Conservation (phyloP, 176 grass and related monocot species). For the Tillandsia leiboldiana region DNA sequence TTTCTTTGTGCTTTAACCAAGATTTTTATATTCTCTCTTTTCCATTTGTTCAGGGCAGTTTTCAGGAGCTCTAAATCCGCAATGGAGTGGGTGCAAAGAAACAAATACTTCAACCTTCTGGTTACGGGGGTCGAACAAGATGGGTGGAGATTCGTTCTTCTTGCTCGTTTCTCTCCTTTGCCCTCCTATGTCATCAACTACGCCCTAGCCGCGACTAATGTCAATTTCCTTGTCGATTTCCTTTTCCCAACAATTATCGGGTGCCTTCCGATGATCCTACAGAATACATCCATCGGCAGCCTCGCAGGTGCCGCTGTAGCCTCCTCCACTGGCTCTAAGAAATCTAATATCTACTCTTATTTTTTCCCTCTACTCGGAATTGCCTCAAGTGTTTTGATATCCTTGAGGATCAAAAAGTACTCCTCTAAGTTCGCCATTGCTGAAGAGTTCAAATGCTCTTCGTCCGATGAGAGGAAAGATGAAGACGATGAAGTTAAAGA, state of each 20-base stretch:
- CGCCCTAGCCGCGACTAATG: conserved; percentile 69
- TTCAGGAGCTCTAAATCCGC: conserved; percentile 79
- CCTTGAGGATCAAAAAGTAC: conserved; percentile 85
- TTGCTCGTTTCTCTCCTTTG: conserved; percentile 87
- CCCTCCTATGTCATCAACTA: conserved; percentile 96
- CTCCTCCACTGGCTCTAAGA: conserved; percentile 54
- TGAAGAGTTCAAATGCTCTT: conserved; percentile 27
- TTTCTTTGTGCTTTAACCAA: conserved; percentile 3
- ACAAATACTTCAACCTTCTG: conserved; percentile 75
- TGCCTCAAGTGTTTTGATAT: conserved; percentile 73
- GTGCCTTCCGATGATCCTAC: conserved; percentile 95
- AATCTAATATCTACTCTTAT: conserved; percentile 58
- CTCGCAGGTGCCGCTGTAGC: conserved; percentile 77
- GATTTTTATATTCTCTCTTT: conserved; percentile 18
- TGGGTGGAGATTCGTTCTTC: conserved; percentile 90
- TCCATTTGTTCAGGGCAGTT: conserved; percentile 47
- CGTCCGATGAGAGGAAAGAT: background rate
- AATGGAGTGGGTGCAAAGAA: conserved; percentile 66
- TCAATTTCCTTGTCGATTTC: conserved; percentile 80
- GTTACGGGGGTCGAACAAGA: conserved; percentile 81
- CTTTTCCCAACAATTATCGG: conserved; percentile 81
- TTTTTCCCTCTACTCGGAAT: conserved; percentile 77
- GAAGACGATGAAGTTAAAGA: background rate
- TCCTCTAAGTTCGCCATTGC: conserved; percentile 52
- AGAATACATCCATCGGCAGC: conserved; percentile 87